phyloP scores from a whole-genome alignment of 140 eudicot genomes.

The Bidens hawaiensis region DNA sequence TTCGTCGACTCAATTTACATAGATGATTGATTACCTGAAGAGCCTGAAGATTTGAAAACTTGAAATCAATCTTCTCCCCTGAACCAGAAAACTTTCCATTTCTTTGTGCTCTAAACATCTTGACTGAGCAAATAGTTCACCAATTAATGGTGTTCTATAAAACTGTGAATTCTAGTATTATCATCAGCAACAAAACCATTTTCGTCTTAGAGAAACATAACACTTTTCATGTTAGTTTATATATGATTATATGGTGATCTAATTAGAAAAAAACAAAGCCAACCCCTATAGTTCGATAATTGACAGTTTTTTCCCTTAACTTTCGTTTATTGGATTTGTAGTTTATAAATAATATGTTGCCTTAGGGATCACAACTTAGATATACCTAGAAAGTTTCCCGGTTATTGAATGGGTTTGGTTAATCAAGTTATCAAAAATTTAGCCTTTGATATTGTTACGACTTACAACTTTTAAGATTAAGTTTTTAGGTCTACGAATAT shows the following conservation, averaged over 20 bases:
- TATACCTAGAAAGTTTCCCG: no score
- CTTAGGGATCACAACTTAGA: no score
- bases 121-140: slow-evolving; percentile 1
- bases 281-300: slow-evolving; percentile 19
- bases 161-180: background rate
- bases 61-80: slow-evolving; percentile 66
- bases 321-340: background rate
- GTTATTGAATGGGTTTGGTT: no score
- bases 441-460: no score
- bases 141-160: slow-evolving; percentile 3
- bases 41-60: slow-evolving; percentile 73
- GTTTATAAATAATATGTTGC: background rate
- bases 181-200: slow-evolving; percentile 14
- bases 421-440: no score
- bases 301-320: background rate
- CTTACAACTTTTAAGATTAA: no score
- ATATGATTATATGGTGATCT: slow-evolving; percentile 13
- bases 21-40: slow-evolving; percentile 49
- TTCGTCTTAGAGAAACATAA: background rate
- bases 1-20: background rate
- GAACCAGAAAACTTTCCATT: slow-evolving; percentile 36
- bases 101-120: slow-evolving; percentile 59
- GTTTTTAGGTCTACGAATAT: no score
- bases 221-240: background rate
- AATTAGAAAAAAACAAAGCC: slow-evolving; percentile 1